Evolutionary conservation across 2,329 filamentous ascomycete species (phyloP).

Genomic region (Colletotrichum sp.): DNA sequence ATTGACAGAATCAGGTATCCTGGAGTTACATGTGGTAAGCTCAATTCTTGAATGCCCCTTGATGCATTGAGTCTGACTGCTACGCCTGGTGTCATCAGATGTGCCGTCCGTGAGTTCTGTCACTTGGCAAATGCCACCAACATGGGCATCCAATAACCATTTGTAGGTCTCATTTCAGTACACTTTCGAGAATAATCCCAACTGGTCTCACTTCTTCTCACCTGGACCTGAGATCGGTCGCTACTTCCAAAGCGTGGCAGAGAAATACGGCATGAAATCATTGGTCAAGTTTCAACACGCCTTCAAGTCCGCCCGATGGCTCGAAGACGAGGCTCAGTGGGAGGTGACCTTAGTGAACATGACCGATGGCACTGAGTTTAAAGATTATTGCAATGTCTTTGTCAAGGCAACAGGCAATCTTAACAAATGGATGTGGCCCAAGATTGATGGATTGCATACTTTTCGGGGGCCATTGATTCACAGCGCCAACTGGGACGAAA

Average conservation of each 20-base stretch:
- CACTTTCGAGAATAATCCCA: background rate
- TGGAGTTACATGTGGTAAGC: background rate
- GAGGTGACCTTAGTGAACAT: background rate
- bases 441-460: background rate
- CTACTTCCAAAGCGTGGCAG: background rate
- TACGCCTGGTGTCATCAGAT: background rate
- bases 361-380: background rate
- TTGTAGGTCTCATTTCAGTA: background rate
- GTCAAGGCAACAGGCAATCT: background rate
- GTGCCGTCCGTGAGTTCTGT: background rate
- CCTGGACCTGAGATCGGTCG: background rate
- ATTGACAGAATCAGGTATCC: background rate
- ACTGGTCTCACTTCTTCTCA: background rate
- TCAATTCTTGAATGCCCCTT: fast-evolving
- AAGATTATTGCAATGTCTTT: background rate
- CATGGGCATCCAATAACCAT: background rate
- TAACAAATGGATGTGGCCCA: background rate
- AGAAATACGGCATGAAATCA: background rate
- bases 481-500: background rate
- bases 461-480: background rate
- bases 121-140: background rate
- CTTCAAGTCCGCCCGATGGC: background rate
- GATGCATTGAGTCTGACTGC: background rate
- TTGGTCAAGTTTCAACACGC: background rate
- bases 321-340: background rate